Base-by-base conservation (phyloP, 306 rosid genomes). In the Vigna angularis region DNA sequence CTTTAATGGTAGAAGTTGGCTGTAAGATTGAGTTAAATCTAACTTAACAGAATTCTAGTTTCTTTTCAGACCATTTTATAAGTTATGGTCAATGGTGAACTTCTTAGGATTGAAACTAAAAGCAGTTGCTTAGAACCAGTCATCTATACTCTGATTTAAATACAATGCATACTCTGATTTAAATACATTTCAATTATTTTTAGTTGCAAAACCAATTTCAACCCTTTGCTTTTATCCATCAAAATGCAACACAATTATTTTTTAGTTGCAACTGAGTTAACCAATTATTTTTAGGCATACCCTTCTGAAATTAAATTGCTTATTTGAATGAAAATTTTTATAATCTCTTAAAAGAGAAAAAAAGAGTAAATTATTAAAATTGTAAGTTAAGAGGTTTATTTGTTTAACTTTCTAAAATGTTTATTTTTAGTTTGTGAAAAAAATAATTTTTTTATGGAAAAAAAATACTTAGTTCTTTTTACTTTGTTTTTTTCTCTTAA, bases 181-280 rank as follows among this genome's bases (percentile, higher is more conserved):
- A 5, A 40, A 65, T 63, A 1, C 26, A 34, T 18, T 40, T 16
- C 30, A 36, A 36, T 36, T 16, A 1, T 17, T 70, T 42, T 44
- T 77, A 67, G 69, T 17, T 42, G 81, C 50, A 56, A 17, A 67
- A 44, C 63, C 24, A 56, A 44, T 63, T 28, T 9, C 18, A 57
- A 77, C 17, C 14, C 48, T 38, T 8, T 14, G 16, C 22, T 22
- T 3, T 51, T 62, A 30, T 18, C 61, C 22, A 62, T 62, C 51
- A 14, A 73, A 26, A 15, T 45, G 34, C 61, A 61, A 40, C 45
- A 30, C 70, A 74, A 26, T 26, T 26, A 26, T 26, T 26, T 20
- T 26, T 26, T 62, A 50, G 63, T 20, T 63, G 18, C 71, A 48
- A 26, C 3, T 26, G 28, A 26, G 28, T 26, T 26, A 1, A 26